phyloP scores from a whole-genome alignment of 1,139 yeast genomes.

The Geotrichum reessii region DNA sequence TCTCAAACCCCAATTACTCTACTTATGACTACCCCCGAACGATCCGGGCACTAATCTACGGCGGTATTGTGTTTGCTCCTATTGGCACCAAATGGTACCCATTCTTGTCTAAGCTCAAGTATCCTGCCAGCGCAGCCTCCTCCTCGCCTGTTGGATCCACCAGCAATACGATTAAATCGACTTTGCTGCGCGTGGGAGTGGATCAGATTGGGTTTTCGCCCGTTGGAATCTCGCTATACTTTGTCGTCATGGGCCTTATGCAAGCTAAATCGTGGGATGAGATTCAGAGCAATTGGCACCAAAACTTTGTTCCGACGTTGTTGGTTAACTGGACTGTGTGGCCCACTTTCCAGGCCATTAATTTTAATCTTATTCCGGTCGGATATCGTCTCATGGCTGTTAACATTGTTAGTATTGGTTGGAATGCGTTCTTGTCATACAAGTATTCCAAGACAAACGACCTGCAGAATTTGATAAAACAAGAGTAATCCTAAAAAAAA shows the following conservation, averaged over 20 bases:
- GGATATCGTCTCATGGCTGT: conserved; percentile 63
- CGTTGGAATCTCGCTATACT: conserved; percentile 43
- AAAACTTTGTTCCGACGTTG: conserved; percentile 43
- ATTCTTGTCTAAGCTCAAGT: conserved; percentile 44
- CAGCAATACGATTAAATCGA: conserved; percentile 39
- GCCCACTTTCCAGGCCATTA: conserved; percentile 74
- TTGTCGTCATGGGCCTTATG: conserved; percentile 57
- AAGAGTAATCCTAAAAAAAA: too few species aligned
- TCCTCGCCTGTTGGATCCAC: conserved; percentile 4
- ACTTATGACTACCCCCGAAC: conserved; percentile 43
- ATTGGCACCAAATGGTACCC: conserved; percentile 66
- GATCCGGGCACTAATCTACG: conserved; percentile 62
- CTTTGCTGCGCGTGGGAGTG: conserved; percentile 47
- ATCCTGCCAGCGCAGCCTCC: conserved; percentile 6
- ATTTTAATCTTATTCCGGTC: conserved; percentile 67
- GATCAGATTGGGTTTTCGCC: conserved; percentile 84
- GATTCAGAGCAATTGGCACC: conserved; percentile 21
- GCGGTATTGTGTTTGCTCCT: conserved; percentile 72
- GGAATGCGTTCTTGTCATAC: conserved; percentile 77
- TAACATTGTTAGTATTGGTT: conserved; percentile 66
- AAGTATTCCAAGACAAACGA: conserved; percentile 1
- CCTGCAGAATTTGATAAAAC: too few species aligned
- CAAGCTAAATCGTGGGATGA: conserved; percentile 45
- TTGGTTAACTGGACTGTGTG: conserved; percentile 75
- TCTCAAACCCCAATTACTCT: background rate